phyloP scores from a whole-genome alignment of 2,329 filamentous ascomycete species.

The Emergomyces pasteurianus region DNA sequence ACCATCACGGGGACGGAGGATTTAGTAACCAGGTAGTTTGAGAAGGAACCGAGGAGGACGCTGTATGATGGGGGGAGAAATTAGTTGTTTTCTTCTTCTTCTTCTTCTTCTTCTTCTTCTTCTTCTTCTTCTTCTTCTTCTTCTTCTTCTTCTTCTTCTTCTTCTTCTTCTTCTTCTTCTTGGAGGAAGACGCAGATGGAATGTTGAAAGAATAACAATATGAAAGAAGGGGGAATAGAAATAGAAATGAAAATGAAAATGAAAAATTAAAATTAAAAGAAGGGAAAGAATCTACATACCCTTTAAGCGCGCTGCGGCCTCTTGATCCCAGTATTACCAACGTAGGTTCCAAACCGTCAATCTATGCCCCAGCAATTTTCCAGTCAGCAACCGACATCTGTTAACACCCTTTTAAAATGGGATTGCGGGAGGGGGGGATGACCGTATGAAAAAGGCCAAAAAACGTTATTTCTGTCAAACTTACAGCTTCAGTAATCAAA shows the following conservation, averaged over 20 bases:
- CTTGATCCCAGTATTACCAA: constrained; percentile 86
- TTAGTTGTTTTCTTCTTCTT: neutral
- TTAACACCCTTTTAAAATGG: neutral
- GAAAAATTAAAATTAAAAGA: too few relatives aligned
- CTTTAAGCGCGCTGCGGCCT: constrained; percentile 83
- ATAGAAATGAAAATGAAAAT: too few relatives aligned
- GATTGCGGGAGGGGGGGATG: neutral
- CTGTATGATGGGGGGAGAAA: constrained; percentile 33
- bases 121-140: too few relatives aligned
- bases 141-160: too few relatives aligned
- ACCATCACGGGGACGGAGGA: constrained; percentile 98
- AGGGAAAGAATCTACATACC: too few relatives aligned
- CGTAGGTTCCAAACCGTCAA: constrained; percentile 83
- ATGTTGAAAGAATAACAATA: too few relatives aligned
- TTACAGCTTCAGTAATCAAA: constrained; percentile 79
- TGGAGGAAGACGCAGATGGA: too few relatives aligned
- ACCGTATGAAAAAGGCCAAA: neutral
- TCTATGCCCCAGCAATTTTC: constrained; percentile 36
- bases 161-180: too few relatives aligned
- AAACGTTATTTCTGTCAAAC: constrained; percentile 16
- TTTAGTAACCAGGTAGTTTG: constrained; percentile 94
- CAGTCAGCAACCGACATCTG: constrained; percentile 1
- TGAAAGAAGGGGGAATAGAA: too few relatives aligned
- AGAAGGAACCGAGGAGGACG: constrained; percentile 90
- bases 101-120: neutral